Evolutionary conservation across 345 rosid genomes (phyloP).

Genomic region (Nasturtium officinale): DNA sequence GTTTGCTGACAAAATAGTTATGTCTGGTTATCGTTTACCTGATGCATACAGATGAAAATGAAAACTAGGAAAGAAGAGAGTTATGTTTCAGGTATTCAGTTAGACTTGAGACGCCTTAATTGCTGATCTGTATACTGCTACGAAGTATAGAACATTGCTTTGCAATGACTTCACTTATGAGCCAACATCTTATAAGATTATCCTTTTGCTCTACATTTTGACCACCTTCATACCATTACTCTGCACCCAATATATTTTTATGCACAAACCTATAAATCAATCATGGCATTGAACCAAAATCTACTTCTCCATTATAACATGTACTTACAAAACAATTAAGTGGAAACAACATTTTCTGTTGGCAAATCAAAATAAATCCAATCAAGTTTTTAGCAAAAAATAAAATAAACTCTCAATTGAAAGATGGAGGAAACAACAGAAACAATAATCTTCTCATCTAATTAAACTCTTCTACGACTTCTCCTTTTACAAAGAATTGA

Average conservation of each 20-base stretch:
- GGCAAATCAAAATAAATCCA: not conserved
- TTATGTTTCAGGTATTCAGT: slow-evolving; percentile 8
- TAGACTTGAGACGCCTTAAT: slow-evolving; percentile 2
- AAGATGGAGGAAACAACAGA: slow-evolving; percentile 2
- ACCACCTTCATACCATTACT: slow-evolving; percentile 36
- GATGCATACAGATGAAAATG: slow-evolving; percentile 64
- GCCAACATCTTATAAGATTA: slow-evolving; percentile 40
- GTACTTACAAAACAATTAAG: not conserved
- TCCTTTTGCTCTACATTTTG: slow-evolving; percentile 41
- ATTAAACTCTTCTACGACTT: slow-evolving; percentile 27
- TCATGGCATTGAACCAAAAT: not conserved
- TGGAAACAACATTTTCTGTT: not conserved
- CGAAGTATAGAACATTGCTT: slow-evolving; percentile 28
- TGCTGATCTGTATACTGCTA: slow-evolving; percentile 15
- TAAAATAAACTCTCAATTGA: not conserved
- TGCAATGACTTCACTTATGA: slow-evolving; percentile 44
- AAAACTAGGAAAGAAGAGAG: slow-evolving; percentile 21
- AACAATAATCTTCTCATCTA: not conserved
- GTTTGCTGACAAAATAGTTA: slow-evolving; percentile 78
- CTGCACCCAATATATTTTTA: not conserved
- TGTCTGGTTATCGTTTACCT: slow-evolving; percentile 81
- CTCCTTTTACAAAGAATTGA: slow-evolving; percentile 12
- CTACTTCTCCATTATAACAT: not conserved
- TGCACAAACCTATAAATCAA: not conserved
- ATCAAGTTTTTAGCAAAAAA: not conserved